Evolutionary conservation across 176 grass and related monocot species (phyloP), one percentile per base, ranked within the genome.

Genomic region (Elaeis guineensis): DNA sequence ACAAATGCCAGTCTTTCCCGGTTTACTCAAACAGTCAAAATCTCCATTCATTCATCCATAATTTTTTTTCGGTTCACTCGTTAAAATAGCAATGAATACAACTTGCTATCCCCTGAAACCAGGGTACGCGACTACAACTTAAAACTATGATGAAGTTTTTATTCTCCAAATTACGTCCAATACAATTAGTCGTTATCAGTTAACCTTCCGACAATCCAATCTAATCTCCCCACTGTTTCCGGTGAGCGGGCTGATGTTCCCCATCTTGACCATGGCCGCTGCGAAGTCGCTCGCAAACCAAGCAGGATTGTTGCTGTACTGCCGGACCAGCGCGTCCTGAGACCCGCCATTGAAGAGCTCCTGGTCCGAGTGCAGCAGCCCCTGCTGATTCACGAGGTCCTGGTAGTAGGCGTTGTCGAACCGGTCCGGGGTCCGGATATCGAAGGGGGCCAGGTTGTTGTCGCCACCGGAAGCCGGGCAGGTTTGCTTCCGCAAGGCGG

Each of bases 401-500:
- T 51, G 23, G 64, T 67, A 67, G 25, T 15, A 67, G 51, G 25
- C 29, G 24, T 53, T 51, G 64, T 67, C 64, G 51, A 67, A 67
- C 25, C 25, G 50, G 64, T 67, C 30, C 2, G 64, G 64, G 64
- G 22, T 54, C 21, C 15, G 51, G 51, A 51, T 0, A 23, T 67
- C 64, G 5, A 67, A 24, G 3, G 64, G 51, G 3, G 64, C 64
- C 16, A 67, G 51, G 64, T 54, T 67, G 25, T 2, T 3, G 63
- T 65, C 63, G 49, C 63, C 63, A 19, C 63, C 63, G 21, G 49
- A 3, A 3, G 48, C 20, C 51, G 64, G 64, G 51, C 64, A 67
- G 25, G 51, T 18, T n/a, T 25, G 64, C 51, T 55, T 54, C 25
- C 74, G 77, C 19, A 79, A 17, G 52, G 78, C 16, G 16, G 86